Evolutionary conservation across 2,329 filamentous ascomycete species (phyloP), one percentile per base, ranked within the genome.

Genomic region (Phialophora expanda): DNA sequence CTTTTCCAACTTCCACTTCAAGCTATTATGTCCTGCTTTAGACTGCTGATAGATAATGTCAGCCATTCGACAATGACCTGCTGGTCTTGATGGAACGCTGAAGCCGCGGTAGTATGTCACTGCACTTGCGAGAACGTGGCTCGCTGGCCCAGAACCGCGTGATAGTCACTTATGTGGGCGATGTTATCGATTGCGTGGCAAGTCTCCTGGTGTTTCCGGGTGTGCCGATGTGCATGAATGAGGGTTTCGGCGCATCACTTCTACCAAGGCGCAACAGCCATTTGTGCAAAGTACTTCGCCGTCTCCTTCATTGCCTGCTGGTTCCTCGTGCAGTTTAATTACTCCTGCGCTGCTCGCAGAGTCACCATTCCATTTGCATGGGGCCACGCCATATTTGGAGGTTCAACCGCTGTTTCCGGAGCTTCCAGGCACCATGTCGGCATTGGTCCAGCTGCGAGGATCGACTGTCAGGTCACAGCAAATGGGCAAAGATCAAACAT

Each of bases 401-500:
- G 50, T 24, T 51, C 24, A n/a, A 63, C 51, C 41, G 58, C 59
- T 59, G 54, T 54, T 54, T 60, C 51, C 53, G 62, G 65, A 65
- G 62, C 48, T 61, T 50, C 56, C 68, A 61, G 41, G 34, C 56
- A 30, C 65, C 56, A 63, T 70, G 65, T 59, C 62, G 68, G 56
- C 55, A 60, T 22, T 70, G 66, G 53, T 70, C 67, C 48, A 70
- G 66, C 56, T 54, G 59, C 26, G 30, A 64, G 6, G 22, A 51
- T 38, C 59, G 64, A 28, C 34, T 22, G 4, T 89, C 90, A 26
- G 93, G 93, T 14, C 93, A 97, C 80, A 97, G 90, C 78, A 90
- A 93, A 76, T 99, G 95, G 95, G 93, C 92, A 65, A 96, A 95
- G 75, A 98, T 97, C 80, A 91, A 90, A 75, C 95, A 98, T 78